Conservation (phyloP, 2,329 filamentous ascomycete genomes). For the Xylariaceae sp. region DNA sequence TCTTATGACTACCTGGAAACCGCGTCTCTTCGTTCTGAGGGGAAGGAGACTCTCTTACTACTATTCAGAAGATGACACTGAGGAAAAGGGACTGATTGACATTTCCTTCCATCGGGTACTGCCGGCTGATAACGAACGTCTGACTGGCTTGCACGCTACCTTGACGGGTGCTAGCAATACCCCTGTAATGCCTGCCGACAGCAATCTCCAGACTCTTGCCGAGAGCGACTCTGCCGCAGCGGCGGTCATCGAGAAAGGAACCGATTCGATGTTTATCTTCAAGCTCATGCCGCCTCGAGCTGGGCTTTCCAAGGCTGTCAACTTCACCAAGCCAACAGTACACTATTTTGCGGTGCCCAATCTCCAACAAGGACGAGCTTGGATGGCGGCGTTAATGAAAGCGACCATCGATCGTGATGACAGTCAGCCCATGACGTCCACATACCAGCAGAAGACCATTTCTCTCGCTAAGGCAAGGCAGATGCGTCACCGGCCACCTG, state of each 20-base stretch:
- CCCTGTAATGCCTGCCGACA: slow-evolving; percentile 60
- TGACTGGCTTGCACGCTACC: slow-evolving; percentile 90
- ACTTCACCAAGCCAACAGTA: slow-evolving; percentile 95
- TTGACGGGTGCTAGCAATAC: slow-evolving; percentile 83
- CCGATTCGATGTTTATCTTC: slow-evolving; percentile 91
- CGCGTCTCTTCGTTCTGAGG: slow-evolving; percentile 91
- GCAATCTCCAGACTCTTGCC: slow-evolving; percentile 54
- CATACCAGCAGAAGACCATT: slow-evolving; percentile 97
- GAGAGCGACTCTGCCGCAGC: slow-evolving; percentile 49
- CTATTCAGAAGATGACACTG: slow-evolving; percentile 89
- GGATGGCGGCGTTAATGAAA: slow-evolving; percentile 99
- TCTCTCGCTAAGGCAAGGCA: slow-evolving; percentile 85
- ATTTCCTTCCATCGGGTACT: slow-evolving; percentile 98
- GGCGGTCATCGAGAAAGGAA: slow-evolving; percentile 51
- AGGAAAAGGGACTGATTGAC: slow-evolving; percentile 95
- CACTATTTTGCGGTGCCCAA: slow-evolving; percentile 98
- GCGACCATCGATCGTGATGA: slow-evolving; percentile 95
- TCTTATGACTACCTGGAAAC: slow-evolving; percentile 97
- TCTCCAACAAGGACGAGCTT: slow-evolving; percentile 83
- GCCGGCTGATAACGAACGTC: slow-evolving; percentile 86
- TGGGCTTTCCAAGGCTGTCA: slow-evolving; percentile 87
- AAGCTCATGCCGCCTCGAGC: slow-evolving; percentile 92
- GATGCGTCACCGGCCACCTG: slow-evolving; percentile 88
- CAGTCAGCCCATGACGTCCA: slow-evolving; percentile 79
- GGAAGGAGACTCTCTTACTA: slow-evolving; percentile 93